phyloP scores from a whole-genome alignment of 805 yeast genomes.

The Metschnikowia cerradonensis region DNA sequence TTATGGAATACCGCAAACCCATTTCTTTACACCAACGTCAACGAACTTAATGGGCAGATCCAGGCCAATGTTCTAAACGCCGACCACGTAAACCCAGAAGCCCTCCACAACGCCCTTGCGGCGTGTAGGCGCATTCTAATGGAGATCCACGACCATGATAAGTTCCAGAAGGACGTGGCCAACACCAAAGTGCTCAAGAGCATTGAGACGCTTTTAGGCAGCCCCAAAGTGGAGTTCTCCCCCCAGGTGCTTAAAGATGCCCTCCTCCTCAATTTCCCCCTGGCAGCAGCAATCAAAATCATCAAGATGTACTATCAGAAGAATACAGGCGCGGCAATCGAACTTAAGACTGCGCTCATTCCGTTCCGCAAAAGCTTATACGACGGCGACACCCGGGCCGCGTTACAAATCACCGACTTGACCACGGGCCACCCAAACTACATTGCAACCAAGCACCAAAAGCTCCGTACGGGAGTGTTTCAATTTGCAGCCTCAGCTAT shows the following conservation, averaged over 20 bases:
- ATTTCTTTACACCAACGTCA: constrained; percentile 12
- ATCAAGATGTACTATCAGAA: constrained; percentile 24
- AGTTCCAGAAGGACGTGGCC: constrained; percentile 22
- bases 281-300: constrained; percentile 24
- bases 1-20: background rate
- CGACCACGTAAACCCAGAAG: constrained; percentile 1
- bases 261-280: constrained; percentile 33
- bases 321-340: constrained; percentile 28
- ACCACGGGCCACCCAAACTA: constrained; percentile 59
- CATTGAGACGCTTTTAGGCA: constrained; percentile 21
- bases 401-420: constrained; percentile 53
- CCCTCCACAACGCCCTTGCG: constrained; percentile 20
- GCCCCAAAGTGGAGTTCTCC: constrained; percentile 21
- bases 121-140: constrained; percentile 23
- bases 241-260: constrained; percentile 24
- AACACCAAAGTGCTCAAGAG: constrained; percentile 19
- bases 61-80: constrained; percentile 4
- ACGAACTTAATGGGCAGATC: constrained; percentile 13
- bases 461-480: constrained; percentile 26
- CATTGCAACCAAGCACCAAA: constrained; percentile 30
- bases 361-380: constrained; percentile 60
- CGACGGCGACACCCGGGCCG: constrained; percentile 53
- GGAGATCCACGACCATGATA: constrained; percentile 19
- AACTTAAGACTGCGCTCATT: constrained; percentile 46
- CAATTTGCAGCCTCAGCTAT: constrained; percentile 31